Percentiles rank a stretch among this genome's conserved stretches.
phyloP scores from a whole-genome alignment of 768 basidiomycete species.

The Suillus subalutaceus region DNA sequence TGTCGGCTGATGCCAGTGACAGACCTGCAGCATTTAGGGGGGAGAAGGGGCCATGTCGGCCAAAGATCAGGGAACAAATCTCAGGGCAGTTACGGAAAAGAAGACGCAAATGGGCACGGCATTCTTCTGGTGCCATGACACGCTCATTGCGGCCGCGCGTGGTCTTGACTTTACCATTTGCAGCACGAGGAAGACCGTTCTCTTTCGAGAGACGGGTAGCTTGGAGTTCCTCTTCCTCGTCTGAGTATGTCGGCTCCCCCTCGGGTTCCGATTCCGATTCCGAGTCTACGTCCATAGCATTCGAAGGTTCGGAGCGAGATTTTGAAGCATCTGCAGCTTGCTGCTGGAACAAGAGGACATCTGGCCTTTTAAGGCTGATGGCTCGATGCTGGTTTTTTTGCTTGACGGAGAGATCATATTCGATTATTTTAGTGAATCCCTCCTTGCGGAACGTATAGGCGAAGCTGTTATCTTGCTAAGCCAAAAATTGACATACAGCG shows the following conservation, averaged over 20 bases:
- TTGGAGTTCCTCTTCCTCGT: constrained; percentile 44
- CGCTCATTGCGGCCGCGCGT: constrained; percentile 85
- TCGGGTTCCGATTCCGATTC: constrained; percentile 52
- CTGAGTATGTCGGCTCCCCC: constrained; percentile 50
- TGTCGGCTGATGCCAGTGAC: constrained; percentile 80
- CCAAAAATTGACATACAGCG: constrained; percentile 9
- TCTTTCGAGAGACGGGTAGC: constrained; percentile 27
- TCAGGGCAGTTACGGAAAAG: constrained; percentile 82
- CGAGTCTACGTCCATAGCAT: constrained; percentile 49
- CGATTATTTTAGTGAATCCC: constrained; percentile 90
- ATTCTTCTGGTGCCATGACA: constrained; percentile 88
- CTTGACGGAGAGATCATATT: constrained; percentile 84
- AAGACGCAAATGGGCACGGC: constrained; percentile 88
- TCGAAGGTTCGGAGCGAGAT: constrained; percentile 26
- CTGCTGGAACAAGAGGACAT: constrained; percentile 65
- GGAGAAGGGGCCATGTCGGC: constrained; percentile 87
- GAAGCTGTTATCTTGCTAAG: constrained; percentile 44
- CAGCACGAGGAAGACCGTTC: constrained; percentile 61
- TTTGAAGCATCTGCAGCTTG: constrained; percentile 29
- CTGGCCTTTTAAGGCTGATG: constrained; percentile 63
- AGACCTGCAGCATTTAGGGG: constrained; percentile 60
- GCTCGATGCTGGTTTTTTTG: constrained; percentile 65
- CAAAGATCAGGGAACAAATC: constrained; percentile 89
- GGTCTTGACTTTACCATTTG: constrained; percentile 78
- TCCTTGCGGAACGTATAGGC: constrained; percentile 93